Evolutionary conservation across 2,329 filamentous ascomycete genomes (phyloP).

Genomic region (Epichloe gansuensis): DNA sequence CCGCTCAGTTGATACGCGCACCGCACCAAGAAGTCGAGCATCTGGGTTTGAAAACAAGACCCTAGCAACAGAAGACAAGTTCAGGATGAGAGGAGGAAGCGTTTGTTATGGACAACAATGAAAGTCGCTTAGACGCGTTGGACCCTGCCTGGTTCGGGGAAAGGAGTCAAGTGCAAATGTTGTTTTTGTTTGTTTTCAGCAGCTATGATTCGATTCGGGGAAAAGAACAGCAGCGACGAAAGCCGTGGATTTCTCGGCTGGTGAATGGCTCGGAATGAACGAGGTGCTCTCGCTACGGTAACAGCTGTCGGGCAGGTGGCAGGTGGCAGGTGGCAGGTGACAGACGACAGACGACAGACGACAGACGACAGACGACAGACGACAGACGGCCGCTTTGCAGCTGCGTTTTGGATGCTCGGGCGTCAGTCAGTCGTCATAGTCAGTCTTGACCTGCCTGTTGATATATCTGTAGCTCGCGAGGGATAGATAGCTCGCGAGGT

Average conservation of each 20-base stretch:
- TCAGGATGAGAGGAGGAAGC: not conserved
- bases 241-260: not conserved
- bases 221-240: not conserved
- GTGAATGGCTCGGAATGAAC: not conserved
- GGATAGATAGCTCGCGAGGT: too few species aligned
- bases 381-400: not conserved
- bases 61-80: not conserved
- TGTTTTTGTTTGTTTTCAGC: not conserved
- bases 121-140: not conserved
- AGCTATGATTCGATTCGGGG: not conserved
- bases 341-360: too few species aligned
- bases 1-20: not conserved
- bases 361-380: too few species aligned
- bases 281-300: not conserved
- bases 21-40: not conserved
- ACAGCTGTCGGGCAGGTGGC: conserved; percentile 5
- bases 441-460: not conserved
- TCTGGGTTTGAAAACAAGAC: not conserved
- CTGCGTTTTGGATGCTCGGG: not conserved
- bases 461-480: too few species aligned
- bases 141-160: not conserved
- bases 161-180: not conserved
- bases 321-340: not conserved
- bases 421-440: not conserved
- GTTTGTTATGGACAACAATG: not conserved